Conservation (phyloP, 768 basidiomycete genomes). For the Tricholoma sp. region DNA sequence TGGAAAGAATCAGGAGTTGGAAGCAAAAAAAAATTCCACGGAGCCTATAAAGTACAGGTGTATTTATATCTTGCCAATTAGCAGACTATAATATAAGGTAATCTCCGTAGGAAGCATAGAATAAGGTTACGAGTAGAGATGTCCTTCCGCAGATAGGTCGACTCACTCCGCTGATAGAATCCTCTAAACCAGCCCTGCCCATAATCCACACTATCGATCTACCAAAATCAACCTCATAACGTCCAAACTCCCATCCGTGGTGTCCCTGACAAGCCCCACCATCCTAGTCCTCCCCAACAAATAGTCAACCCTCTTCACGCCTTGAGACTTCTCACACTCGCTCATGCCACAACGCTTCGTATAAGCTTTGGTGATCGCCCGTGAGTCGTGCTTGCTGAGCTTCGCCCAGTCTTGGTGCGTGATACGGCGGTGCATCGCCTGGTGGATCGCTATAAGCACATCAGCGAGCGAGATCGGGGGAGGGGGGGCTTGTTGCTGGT, state of each 20-base stretch:
- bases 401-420: conserved; percentile 35
- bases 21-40: too few species aligned
- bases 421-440: conserved; percentile 39
- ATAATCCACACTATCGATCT: neutral
- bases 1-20: too few species aligned
- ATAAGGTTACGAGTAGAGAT: too few species aligned
- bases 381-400: conserved; percentile 25
- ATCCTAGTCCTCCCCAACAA: conserved; percentile 42
- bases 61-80: too few species aligned
- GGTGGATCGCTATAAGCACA: conserved; percentile 47
- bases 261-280: conserved; percentile 41
- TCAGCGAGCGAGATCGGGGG: conserved; percentile 55
- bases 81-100: too few species aligned
- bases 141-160: too few species aligned
- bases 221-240: conserved; percentile 26
- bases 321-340: conserved; percentile 38
- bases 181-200: too few species aligned
- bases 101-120: too few species aligned
- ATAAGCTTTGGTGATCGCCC: conserved; percentile 32
- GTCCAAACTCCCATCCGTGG: conserved; percentile 28
- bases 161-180: too few species aligned
- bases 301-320: conserved; percentile 59
- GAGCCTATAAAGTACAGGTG: too few species aligned
- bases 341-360: conserved; percentile 27
- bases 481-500: neutral